Evolutionary conservation across 805 yeast species (phyloP).

Genomic region (Gaillardinia entomophila): DNA sequence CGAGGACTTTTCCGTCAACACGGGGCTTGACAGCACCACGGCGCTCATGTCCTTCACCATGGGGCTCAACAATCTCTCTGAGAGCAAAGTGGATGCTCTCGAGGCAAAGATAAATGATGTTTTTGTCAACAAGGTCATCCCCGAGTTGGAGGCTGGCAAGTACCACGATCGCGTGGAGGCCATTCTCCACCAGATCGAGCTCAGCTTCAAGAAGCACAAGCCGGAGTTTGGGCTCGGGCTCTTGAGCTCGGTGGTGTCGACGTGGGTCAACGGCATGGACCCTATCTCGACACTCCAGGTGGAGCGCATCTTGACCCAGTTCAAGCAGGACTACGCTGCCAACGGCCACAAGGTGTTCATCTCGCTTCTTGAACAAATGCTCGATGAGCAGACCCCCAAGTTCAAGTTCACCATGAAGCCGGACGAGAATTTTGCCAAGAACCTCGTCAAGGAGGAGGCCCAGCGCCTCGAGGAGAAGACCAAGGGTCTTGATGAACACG

Average conservation of each 20-base stretch:
- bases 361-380: constrained; percentile 48
- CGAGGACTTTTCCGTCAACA: constrained; percentile 78
- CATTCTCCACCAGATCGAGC: constrained; percentile 80
- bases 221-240: constrained; percentile 85
- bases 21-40: constrained; percentile 82
- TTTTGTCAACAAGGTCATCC: constrained; percentile 35
- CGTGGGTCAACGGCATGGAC: constrained; percentile 80
- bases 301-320: constrained; percentile 51
- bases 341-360: constrained; percentile 53
- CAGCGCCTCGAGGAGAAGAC: constrained; percentile 42
- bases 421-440: constrained; percentile 45
- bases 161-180: constrained; percentile 61
- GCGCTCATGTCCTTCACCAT: constrained; percentile 72
- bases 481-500: constrained; percentile 44
- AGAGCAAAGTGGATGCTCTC: constrained; percentile 41
- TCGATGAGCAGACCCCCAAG: constrained; percentile 41
- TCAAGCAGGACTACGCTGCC: constrained; percentile 53
- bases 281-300: constrained; percentile 67
- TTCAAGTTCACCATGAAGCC: constrained; percentile 80
- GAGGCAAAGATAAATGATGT: constrained; percentile 43
- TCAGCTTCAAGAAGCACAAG: constrained; percentile 77
- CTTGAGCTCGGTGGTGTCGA: constrained; percentile 68
- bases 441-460: constrained; percentile 51
- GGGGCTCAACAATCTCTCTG: constrained; percentile 73
- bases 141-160: constrained; percentile 19